Evolutionary conservation across 2,329 filamentous ascomycete species (phyloP).

Genomic region (Venturiaceae sp.): DNA sequence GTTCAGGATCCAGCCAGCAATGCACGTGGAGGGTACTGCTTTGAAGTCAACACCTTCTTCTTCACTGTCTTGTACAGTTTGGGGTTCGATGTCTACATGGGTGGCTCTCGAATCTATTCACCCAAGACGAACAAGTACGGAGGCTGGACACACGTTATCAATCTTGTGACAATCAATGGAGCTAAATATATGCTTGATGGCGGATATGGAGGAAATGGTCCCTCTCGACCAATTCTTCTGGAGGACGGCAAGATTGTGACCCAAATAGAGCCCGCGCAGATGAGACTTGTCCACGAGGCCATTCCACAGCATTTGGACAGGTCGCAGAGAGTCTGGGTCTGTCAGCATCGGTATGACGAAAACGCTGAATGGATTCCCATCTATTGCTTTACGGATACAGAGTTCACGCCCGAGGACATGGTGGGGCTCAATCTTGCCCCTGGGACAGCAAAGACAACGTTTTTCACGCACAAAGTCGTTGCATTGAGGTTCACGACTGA

Average conservation of each 20-base stretch:
- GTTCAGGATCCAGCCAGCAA: slow-evolving; percentile 24
- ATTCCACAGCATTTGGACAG: slow-evolving; percentile 19
- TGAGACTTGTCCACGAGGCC: slow-evolving; percentile 14
- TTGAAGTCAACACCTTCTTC: slow-evolving; percentile 49
- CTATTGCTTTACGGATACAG: slow-evolving; percentile 57
- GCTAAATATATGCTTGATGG: slow-evolving; percentile 30
- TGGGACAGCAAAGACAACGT: slow-evolving; percentile 35
- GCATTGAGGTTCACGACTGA: slow-evolving; percentile 44
- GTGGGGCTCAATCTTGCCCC: slow-evolving; percentile 49
- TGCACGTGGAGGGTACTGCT: slow-evolving; percentile 46
- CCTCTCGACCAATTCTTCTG: slow-evolving; percentile 18
- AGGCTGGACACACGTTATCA: slow-evolving; percentile 32
- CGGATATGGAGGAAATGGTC: slow-evolving; percentile 28
- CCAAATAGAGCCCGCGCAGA: neutral
- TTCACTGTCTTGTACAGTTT: slow-evolving; percentile 40
- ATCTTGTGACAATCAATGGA: slow-evolving; percentile 29
- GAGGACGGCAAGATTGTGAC: slow-evolving; percentile 14
- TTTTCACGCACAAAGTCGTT: slow-evolving; percentile 45
- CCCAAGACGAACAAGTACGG: neutral
- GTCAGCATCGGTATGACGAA: slow-evolving; percentile 19
- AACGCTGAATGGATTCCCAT: slow-evolving; percentile 43
- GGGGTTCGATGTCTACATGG: slow-evolving; percentile 35
- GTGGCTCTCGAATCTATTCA: slow-evolving; percentile 11
- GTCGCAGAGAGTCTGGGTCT: slow-evolving; percentile 31
- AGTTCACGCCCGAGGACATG: slow-evolving; percentile 54